Conservation (phyloP, 163 green algal genomes). For the Prototheca cutis region DNA sequence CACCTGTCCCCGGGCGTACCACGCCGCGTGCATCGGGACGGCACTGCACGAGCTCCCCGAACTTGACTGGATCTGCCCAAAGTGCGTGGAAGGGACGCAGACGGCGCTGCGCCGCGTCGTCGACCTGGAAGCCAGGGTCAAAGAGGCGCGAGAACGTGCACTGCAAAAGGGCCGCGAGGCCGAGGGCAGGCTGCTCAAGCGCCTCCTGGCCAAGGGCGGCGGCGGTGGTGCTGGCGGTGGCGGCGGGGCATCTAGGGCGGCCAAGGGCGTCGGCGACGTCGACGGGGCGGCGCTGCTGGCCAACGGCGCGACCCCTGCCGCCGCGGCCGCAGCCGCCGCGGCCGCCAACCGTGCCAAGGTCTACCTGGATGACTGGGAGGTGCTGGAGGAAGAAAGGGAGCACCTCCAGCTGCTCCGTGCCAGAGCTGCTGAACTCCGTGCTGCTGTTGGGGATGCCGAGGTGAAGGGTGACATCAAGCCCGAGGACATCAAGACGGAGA, state of each 20-base stretch:
- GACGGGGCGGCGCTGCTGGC: neutral
- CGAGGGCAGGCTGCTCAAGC: conserved; percentile 9
- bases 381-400: conserved; percentile 11
- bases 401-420: neutral
- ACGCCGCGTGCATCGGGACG: conserved; percentile 48
- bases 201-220: neutral
- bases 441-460: neutral
- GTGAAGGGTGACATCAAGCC: neutral
- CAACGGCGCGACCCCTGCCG: neutral
- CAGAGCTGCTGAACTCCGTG: neutral
- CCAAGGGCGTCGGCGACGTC: neutral
- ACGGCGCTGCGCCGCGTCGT: conserved; percentile 18
- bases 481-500: too few relatives aligned
- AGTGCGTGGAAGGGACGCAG: neutral
- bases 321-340: neutral
- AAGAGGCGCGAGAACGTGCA: conserved; percentile 21
- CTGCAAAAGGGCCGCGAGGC: conserved; percentile 4
- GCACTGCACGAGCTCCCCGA: neutral
- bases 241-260: neutral
- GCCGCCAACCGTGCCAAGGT: conserved; percentile 1
- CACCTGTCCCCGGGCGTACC: conserved; percentile 60
- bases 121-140: conserved; percentile 19
- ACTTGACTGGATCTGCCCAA: neutral
- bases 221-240: neutral
- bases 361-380: conserved; percentile 10